Percentiles rank a stretch among this genome's conserved stretches.
Evolutionary conservation across 129 eudicot species (phyloP).

Genomic region (Rutidosis leptorrhynchoides): DNA sequence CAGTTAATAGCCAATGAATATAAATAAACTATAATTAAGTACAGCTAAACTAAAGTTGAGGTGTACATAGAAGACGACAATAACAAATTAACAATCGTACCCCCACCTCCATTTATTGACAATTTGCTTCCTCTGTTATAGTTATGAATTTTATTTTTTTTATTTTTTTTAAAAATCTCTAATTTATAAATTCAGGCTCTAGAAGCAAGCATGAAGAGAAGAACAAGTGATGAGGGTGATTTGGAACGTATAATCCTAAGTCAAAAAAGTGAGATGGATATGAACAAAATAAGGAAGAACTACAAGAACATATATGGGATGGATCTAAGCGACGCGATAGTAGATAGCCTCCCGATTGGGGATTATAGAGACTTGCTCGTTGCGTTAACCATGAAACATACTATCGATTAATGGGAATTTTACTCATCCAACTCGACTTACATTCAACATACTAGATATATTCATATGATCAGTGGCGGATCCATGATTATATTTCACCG

Average conservation of each 20-base stretch:
- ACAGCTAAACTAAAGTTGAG: no score
- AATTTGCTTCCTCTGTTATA: not conserved
- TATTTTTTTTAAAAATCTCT: not conserved
- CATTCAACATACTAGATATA: not conserved
- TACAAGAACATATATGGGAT: slow-evolving; percentile 43
- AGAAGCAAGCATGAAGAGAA: slow-evolving; percentile 52
- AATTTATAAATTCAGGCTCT: slow-evolving; percentile 31
- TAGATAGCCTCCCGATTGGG: slow-evolving; percentile 39
- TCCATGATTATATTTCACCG: no score
- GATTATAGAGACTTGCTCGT: slow-evolving; percentile 52
- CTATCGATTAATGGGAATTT: not conserved
- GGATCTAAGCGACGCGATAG: slow-evolving; percentile 48
- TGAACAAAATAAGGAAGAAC: slow-evolving; percentile 46
- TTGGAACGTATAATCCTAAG: slow-evolving; percentile 57
- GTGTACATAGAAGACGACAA: no score
- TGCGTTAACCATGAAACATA: slow-evolving; percentile 33
- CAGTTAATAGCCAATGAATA: no score
- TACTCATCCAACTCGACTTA: not conserved
- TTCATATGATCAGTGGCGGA: slow-evolving; percentile 1
- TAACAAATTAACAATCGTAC: no score
- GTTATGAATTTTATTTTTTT: not conserved
- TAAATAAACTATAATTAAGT: no score
- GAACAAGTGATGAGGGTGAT: slow-evolving; percentile 32
- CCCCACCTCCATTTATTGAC: not conserved
- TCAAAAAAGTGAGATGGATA: slow-evolving; percentile 50